phyloP scores from a whole-genome alignment of 2,329 filamentous ascomycete genomes.

The Aspergillus latus region DNA sequence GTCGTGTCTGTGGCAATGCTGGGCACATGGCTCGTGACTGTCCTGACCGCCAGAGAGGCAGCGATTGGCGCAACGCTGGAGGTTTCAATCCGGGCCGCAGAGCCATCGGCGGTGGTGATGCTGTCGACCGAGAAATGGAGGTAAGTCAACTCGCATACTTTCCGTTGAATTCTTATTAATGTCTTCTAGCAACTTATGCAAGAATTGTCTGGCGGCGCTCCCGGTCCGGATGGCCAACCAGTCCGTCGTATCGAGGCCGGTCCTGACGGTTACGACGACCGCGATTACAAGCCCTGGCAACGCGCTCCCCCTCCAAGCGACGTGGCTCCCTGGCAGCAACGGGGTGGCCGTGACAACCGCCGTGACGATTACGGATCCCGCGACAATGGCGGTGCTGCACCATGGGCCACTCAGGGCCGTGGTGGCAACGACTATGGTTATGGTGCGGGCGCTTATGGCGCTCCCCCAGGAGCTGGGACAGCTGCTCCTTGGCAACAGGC shows the following conservation, averaged over 20 bases:
- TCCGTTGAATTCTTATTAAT: background rate
- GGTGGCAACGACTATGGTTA: constrained; percentile 46
- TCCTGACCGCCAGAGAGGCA: constrained; percentile 86
- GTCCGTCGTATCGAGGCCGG: constrained; percentile 85
- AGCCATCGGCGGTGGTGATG: constrained; percentile 75
- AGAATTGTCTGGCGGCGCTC: constrained; percentile 77
- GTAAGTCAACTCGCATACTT: constrained; percentile 52
- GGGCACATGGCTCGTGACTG: constrained; percentile 98
- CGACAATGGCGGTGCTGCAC: constrained; percentile 37
- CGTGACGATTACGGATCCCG: constrained; percentile 49
- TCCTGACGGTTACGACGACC: constrained; percentile 55
- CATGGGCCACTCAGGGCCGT: constrained; percentile 42
- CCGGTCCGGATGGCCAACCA: constrained; percentile 57
- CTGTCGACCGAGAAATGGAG: constrained; percentile 91
- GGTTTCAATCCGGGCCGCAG: constrained; percentile 50
- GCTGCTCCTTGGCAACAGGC: constrained; percentile 66
- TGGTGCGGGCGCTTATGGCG: constrained; percentile 38
- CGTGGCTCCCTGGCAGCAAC: constrained; percentile 73
- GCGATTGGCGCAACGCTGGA: constrained; percentile 83
- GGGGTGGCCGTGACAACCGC: constrained; percentile 54
- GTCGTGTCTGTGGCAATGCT: constrained; percentile 94
- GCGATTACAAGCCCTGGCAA: constrained; percentile 80
- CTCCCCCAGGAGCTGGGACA: constrained; percentile 49
- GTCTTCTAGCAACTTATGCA: constrained; percentile 81
- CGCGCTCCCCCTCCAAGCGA: constrained; percentile 73